These are phyloP conservation scores for Drechslerella coelobrocha DNA, from an alignment of 2,329 filamentous ascomycete genomes.

Conservation along the genomic window DNA sequence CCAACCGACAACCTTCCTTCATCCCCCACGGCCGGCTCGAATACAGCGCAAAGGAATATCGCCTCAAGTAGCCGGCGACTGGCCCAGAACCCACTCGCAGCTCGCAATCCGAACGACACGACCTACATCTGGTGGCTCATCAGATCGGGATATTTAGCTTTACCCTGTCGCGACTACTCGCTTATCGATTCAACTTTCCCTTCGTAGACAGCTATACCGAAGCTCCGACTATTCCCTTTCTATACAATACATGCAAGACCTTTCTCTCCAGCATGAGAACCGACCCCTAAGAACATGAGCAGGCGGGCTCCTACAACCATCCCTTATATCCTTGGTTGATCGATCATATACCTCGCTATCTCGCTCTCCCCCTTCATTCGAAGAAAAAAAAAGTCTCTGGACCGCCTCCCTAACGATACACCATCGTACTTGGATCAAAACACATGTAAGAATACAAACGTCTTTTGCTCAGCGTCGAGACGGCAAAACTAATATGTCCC, in stretches of 20 bases:
- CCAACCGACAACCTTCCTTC: neutral
- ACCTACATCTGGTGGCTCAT: slow-evolving; percentile 24
- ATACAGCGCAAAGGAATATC: slow-evolving; percentile 1
- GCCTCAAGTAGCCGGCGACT: neutral
- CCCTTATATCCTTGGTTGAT: slow-evolving; percentile 42
- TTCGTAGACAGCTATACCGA: slow-evolving; percentile 50
- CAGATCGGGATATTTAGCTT: slow-evolving; percentile 36
- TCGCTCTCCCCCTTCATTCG: slow-evolving; percentile 19
- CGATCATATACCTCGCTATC: slow-evolving; percentile 40
- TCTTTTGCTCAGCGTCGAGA: neutral
- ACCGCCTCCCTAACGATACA: slow-evolving; percentile 11
- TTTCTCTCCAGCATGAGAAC: slow-evolving; percentile 44
- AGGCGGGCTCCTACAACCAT: slow-evolving; percentile 47
- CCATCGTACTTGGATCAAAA: slow-evolving; percentile 21
- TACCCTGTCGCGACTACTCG: slow-evolving; percentile 50
- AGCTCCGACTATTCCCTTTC: slow-evolving; percentile 45
- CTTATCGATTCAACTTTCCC: slow-evolving; percentile 51
- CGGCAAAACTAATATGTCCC: neutral
- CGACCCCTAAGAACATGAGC: slow-evolving; percentile 50
- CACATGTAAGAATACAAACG: slow-evolving; percentile 26
- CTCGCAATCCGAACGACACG: slow-evolving; percentile 18
- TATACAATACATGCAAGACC: slow-evolving; percentile 40
- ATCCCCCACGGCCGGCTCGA: neutral
- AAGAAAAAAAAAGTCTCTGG: neutral
- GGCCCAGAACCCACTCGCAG: slow-evolving; percentile 7